Base-by-base conservation (phyloP, 176 grass and related monocot species). In the Hordeum marinum region DNA sequence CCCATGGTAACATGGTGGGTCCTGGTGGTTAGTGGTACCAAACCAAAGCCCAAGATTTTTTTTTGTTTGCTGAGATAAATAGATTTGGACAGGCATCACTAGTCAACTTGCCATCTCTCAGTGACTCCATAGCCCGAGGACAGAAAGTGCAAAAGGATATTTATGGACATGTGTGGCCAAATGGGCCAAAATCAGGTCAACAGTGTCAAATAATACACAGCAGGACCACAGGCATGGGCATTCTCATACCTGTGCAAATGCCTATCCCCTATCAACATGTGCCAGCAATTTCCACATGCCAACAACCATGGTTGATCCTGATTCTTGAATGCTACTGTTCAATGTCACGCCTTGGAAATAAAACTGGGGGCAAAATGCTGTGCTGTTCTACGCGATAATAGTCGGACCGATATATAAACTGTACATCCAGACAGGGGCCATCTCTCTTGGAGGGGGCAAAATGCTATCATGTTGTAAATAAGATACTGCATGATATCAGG, bases 391-490 rank as follows among this genome's bases (percentile, higher is more conserved):
- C 55, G 4, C 60, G 13, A 60, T 59, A 72, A 72, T 64, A 41
- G 8, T 52, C n/a, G 41, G 5, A 54, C 9, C 32, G 17, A 70
- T 71, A 55, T 63, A 39, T 8, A 4, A 88, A 84, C 4, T 72
- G 24, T 32, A 64, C 18, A 31, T 42, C 57, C 9, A 68, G 71
- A 68, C 1, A 77, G 36, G 24, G n/a, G 6, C 26, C 26, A 21
- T 77, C 50, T 60, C 2, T 34, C 71, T 31, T 18, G 11, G 34
- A 67, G 31, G 42, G 43, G 31, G 13, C 26, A 72, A 72, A 54
- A 80, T 81, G 10, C 32, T 76, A 52, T 45, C 61, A 26, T 75
- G 62, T 82, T 87, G 5, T 37, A 25, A 8, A 88, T 76, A 89
- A 24, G 25, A 36, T 14, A 81, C 26, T 27, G 26, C 10, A 15